Conservation (phyloP, 176 grass and related monocot species). For the Aegilops speltoides region DNA sequence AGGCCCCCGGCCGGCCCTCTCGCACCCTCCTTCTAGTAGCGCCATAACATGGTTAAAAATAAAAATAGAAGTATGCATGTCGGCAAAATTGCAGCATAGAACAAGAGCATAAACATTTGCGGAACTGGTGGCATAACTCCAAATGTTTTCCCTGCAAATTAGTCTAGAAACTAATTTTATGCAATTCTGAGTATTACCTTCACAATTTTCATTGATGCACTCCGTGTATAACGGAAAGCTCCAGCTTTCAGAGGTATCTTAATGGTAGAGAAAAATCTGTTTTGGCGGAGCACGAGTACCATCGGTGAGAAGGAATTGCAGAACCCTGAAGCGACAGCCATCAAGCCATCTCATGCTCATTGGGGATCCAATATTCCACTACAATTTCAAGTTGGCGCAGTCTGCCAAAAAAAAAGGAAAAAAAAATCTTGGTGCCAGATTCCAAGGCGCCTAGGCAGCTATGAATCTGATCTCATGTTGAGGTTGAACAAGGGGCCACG, state of each 20-base stretch:
- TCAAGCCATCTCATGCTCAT: too few relatives aligned
- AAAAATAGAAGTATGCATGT: background rate
- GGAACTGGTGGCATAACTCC: background rate
- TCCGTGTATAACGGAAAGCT: too few relatives aligned
- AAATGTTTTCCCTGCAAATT: background rate
- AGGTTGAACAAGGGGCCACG: background rate
- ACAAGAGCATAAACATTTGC: background rate
- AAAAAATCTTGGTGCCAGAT: background rate
- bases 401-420: too few relatives aligned
- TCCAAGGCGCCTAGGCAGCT: background rate
- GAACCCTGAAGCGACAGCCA: background rate
- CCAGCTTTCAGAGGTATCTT: too few relatives aligned
- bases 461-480: background rate
- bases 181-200: background rate
- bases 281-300: too few relatives aligned
- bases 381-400: background rate
- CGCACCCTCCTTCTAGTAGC: too few relatives aligned
- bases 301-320: background rate
- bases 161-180: background rate
- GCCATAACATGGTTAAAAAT: background rate
- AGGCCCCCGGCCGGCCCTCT: too few relatives aligned
- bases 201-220: background rate
- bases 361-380: background rate
- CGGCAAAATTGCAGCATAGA: background rate
- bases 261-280: too few relatives aligned